Evolutionary conservation across 1,284 basidiomycete species (phyloP).

Genomic region (Heterobasidion occidentale): DNA sequence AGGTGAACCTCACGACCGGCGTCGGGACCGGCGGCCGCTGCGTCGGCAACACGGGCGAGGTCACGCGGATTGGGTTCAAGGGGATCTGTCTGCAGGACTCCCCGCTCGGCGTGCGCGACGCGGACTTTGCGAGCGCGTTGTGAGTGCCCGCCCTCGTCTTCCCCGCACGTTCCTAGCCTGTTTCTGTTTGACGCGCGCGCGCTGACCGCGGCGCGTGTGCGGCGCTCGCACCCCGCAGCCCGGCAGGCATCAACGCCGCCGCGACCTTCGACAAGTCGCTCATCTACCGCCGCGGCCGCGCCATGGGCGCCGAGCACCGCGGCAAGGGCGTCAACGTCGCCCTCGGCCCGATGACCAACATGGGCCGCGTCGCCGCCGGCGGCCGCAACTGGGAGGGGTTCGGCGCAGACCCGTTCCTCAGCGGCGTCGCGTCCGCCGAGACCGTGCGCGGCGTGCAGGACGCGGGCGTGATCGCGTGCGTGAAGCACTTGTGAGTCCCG

Average conservation of each 20-base stretch:
- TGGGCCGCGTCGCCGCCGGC: slow-evolving; percentile 32
- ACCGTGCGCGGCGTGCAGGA: slow-evolving; percentile 40
- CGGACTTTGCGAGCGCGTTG: slow-evolving; percentile 22
- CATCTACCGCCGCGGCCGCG: slow-evolving; percentile 57
- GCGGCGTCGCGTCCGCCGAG: slow-evolving; percentile 31
- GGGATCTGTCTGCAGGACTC: slow-evolving; percentile 36
- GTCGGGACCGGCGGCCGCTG: slow-evolving; percentile 51
- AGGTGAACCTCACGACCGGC: slow-evolving; percentile 45
- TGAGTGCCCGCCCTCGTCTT: slow-evolving; percentile 34
- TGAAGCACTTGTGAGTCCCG: slow-evolving; percentile 22
- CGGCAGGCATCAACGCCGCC: slow-evolving; percentile 46
- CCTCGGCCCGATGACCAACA: slow-evolving; percentile 54
- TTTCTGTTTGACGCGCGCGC: slow-evolving; percentile 24
- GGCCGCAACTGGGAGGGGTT: slow-evolving; percentile 69
- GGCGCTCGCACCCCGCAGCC: slow-evolving; percentile 12
- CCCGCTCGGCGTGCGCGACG: slow-evolving; percentile 42
- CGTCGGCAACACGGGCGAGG: slow-evolving; percentile 46
- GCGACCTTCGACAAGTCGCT: slow-evolving; percentile 38
- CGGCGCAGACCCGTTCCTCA: slow-evolving; percentile 31
- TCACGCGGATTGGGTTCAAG: slow-evolving; percentile 12
- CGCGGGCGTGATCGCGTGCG: slow-evolving; percentile 34
- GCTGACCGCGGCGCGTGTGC: background rate
- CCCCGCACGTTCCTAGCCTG: slow-evolving; percentile 68
- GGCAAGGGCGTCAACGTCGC: slow-evolving; percentile 66
- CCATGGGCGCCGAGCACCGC: slow-evolving; percentile 67